A percentile compares a stretch with the other conserved stretches of the same genome.
Evolutionary conservation across 768 basidiomycete species (phyloP).

Genomic region (Saitozyma podzolica): DNA sequence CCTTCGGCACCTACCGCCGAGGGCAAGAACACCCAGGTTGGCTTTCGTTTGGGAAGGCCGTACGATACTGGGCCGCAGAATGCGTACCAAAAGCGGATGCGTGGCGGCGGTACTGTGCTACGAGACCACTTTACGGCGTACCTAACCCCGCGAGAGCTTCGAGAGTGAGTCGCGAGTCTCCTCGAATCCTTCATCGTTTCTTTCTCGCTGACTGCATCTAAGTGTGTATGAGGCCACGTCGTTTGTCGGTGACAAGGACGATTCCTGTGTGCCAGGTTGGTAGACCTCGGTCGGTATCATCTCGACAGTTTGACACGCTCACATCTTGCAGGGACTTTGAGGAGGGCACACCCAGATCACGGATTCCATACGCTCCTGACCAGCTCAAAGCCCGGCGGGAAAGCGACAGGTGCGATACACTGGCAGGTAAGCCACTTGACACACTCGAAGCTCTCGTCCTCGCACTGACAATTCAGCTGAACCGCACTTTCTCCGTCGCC

Average conservation of each 20-base stretch:
- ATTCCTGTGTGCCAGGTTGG: neutral
- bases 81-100: conserved; percentile 18
- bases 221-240: conserved; percentile 1
- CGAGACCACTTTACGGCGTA: conserved; percentile 24
- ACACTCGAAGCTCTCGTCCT: neutral
- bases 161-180: conserved; percentile 15
- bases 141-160: conserved; percentile 11
- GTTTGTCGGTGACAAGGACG: conserved; percentile 1
- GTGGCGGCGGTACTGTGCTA: conserved; percentile 2
- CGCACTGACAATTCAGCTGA: conserved; percentile 3
- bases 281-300: neutral
- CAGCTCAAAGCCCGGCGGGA: conserved; percentile 18
- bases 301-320: neutral
- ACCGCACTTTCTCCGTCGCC: conserved; percentile 29
- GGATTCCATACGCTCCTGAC: conserved; percentile 31
- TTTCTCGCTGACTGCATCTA: neutral
- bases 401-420: conserved; percentile 27
- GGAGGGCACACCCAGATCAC: conserved; percentile 10
- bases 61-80: neutral
- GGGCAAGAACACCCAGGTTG: neutral
- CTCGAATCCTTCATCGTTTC: neutral
- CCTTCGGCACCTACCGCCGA: neutral
- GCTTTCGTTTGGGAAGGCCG: neutral
- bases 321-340: conserved; percentile 5
- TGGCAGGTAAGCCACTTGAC: conserved; percentile 14